Conservation (phyloP, 257 asterid genomes). For the Anisodus acutangulus region DNA sequence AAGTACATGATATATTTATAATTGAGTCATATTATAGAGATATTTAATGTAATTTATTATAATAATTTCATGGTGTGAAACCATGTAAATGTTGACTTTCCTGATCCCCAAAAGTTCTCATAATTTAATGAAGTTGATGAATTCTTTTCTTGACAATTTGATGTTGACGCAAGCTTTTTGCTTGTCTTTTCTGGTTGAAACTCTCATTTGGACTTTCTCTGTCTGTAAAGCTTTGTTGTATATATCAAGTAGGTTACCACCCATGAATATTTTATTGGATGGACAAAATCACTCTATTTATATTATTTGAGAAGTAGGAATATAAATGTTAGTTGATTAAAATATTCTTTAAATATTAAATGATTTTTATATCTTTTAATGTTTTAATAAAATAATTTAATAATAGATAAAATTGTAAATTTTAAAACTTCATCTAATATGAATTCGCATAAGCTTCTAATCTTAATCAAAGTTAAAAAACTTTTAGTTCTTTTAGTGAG, state of each 20-base stretch:
- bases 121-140: not conserved
- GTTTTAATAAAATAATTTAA: too few species aligned
- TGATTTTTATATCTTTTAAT: too few species aligned
- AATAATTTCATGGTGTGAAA: not conserved
- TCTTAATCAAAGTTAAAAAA: too few species aligned
- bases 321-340: too few species aligned
- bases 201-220: not conserved
- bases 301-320: too few species aligned
- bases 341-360: too few species aligned
- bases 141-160: not conserved
- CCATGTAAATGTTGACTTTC: constrained; percentile 7
- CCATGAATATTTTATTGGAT: not conserved
- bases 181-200: not conserved
- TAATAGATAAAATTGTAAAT: too few species aligned
- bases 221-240: not conserved
- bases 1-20: not conserved
- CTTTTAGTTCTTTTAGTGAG: too few species aligned
- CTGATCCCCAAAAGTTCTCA: not conserved
- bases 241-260: not conserved
- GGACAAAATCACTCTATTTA: not conserved
- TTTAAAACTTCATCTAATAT: too few species aligned
- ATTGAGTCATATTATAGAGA: not conserved
- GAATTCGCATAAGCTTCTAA: too few species aligned
- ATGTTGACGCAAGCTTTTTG: not conserved
- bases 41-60: not conserved